Conservation (phyloP, 225 moss, liverwort and hornwort species). For the Marchantia polymorpha region DNA sequence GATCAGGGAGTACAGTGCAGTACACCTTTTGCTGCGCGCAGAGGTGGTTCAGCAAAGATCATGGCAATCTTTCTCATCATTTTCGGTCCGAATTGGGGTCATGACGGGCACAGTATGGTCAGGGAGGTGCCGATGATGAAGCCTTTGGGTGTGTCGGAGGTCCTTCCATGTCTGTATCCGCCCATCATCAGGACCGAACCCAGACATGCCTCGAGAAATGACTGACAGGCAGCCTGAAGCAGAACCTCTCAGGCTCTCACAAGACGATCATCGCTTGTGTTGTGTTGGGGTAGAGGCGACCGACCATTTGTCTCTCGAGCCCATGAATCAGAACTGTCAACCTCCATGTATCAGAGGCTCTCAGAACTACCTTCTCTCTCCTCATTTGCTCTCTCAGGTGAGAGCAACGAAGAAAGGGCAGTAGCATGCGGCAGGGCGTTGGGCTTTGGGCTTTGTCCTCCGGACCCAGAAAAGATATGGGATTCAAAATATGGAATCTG, state of each 20-base stretch:
- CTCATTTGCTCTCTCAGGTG: conserved; percentile 9
- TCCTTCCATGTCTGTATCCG: not conserved
- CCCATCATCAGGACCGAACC: not conserved
- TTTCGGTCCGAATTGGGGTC: not conserved
- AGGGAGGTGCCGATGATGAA: conserved; percentile 8
- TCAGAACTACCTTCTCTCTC: not conserved
- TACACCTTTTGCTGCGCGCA: not conserved
- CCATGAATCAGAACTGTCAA: not conserved
- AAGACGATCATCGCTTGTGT: conserved; percentile 1
- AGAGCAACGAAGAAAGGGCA: not conserved
- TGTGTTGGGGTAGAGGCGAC: conserved; percentile 10
- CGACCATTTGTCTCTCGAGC: conserved; percentile 6
- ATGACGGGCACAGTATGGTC: not conserved
- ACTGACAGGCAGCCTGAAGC: not conserved
- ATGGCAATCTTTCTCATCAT: not conserved
- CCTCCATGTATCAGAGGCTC: conserved; percentile 4
- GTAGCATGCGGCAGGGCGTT: not conserved
- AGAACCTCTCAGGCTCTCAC: not conserved
- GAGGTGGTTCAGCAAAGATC: not conserved
- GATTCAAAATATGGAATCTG: conserved; percentile 1
- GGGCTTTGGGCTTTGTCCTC: not conserved
- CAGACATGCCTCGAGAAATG: not conserved
- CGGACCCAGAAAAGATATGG: not conserved
- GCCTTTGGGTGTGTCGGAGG: not conserved
- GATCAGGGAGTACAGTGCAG: not conserved